Evolutionary conservation across 176 grass and related monocot genomes (phyloP).

Genomic region (Luzula sylvatica): DNA sequence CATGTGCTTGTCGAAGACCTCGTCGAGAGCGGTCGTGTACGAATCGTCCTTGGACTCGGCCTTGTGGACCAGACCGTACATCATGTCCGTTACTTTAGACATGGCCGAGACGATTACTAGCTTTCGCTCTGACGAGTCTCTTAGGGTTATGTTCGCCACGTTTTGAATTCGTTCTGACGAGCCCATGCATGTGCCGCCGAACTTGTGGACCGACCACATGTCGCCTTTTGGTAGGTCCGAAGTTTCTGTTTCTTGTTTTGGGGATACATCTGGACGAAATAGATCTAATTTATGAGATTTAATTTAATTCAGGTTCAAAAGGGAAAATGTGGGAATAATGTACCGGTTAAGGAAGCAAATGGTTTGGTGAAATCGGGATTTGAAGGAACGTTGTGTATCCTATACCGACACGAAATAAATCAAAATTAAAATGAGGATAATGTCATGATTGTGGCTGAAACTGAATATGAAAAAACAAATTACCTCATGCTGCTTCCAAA

Average conservation of each 20-base stretch:
- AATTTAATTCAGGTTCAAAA: background rate
- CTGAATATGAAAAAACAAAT: background rate
- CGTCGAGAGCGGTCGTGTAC: constrained; percentile 49
- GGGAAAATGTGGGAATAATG: too few species aligned
- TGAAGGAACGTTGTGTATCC: constrained; percentile 35
- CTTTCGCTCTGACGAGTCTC: constrained; percentile 81
- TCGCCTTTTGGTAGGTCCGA: constrained; percentile 67
- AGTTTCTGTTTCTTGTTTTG: constrained; percentile 54
- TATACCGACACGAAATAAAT: constrained; percentile 24
- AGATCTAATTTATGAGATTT: background rate
- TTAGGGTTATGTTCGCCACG: constrained; percentile 75
- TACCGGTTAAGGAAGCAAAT: constrained; percentile 61
- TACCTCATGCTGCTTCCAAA: constrained; percentile 36
- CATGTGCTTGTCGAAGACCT: constrained; percentile 89
- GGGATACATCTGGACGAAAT: constrained; percentile 40
- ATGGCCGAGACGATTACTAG: constrained; percentile 92
- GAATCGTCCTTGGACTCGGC: constrained; percentile 86
- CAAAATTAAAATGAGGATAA: constrained; percentile 7
- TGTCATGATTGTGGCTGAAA: background rate
- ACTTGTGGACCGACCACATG: constrained; percentile 99
- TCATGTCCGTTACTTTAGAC: constrained; percentile 97
- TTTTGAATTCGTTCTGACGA: constrained; percentile 81
- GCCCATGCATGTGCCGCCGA: constrained; percentile 97
- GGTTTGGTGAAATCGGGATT: constrained; percentile 39
- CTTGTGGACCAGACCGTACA: constrained; percentile 86